Evolutionary conservation across 768 basidiomycete species (phyloP), one percentile per base, ranked within the genome.

Genomic region (Lactarius deliciosus): DNA sequence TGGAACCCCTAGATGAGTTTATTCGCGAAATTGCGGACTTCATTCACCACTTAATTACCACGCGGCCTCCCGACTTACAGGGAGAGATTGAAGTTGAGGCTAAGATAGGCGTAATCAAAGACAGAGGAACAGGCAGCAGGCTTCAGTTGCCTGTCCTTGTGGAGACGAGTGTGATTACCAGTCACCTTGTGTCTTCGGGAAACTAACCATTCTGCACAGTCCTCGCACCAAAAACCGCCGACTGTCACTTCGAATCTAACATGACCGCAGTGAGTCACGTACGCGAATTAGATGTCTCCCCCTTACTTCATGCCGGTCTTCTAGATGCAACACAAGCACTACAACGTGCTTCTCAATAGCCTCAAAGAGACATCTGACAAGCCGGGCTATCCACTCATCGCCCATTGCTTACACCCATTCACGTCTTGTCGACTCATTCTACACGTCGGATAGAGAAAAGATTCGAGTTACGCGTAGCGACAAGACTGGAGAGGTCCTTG

Each of bases 1-100:
- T 94, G 59, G 94, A 96, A 74, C 94, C 94, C 2, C 79, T 93
- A 36, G 95, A 97, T 76, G 95, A 96, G 74, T 95, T 97, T 74
- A 94, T 94, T 75, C 86, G 86, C 74, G 91, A 94, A 74, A 83
- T 97, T 64, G 94, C 92, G 43, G 92, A 96, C 78, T 97, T 93
- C 77, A 80, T 96, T 45, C 86, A 87, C 76, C 87, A 88, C 73
- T 86, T 83, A 79, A 85, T 92, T 71, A 72, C 74, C 62, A 85
- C 80, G 6, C 82, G 83, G 28, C 83, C 85, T 0, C 64, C 66
- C 22, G 81, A 85, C 69, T 73, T 83, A 11, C 75, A 71, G 60
- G 85, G 85, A 40, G 80, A 77, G 43, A 83, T 96, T 30, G 95
- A 96, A 79, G 89, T 96, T 11, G 95, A 96, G 76, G 94, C 92